A percentile compares a stretch with the other conserved stretches of the same genome.
Conservation (phyloP, 805 yeast species). For the Candida maesae region DNA sequence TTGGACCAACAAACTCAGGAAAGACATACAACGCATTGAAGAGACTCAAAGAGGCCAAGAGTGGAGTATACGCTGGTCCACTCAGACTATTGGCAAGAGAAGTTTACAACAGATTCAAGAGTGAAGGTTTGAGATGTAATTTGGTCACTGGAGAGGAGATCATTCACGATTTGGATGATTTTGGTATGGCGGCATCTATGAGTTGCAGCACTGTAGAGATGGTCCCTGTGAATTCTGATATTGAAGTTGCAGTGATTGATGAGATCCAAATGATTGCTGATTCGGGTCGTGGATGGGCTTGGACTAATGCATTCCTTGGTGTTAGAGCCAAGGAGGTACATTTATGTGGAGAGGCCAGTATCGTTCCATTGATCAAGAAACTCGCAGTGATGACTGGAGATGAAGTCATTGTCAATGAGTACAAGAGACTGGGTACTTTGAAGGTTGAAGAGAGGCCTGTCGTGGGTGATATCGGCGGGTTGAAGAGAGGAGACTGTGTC, state of each 20-base stretch:
- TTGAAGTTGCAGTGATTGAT: conserved; percentile 89
- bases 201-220: conserved; percentile 92
- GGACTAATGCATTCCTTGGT: conserved; percentile 91
- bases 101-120: conserved; percentile 75
- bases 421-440: conserved; percentile 72
- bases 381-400: conserved; percentile 76
- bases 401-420: conserved; percentile 61
- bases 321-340: conserved; percentile 83
- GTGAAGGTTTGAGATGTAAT: conserved; percentile 68
- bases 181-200: conserved; percentile 69
- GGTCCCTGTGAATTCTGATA: conserved; percentile 63
- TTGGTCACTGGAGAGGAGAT: conserved; percentile 96
- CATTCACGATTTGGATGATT: conserved; percentile 59
- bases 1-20: conserved; percentile 97
- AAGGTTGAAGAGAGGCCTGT: conserved; percentile 45
- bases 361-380: conserved; percentile 61
- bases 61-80: conserved; percentile 95
- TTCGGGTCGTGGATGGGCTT: conserved; percentile 78
- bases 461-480: conserved; percentile 31
- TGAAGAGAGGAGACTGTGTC: conserved; percentile 79
- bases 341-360: conserved; percentile 88
- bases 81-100: conserved; percentile 87
- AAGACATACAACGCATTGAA: conserved; percentile 83
- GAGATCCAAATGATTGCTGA: conserved; percentile 96
- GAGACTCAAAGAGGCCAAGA: conserved; percentile 55